Evolutionary conservation across 306 rosid genomes (phyloP).

Genomic region (cucumber (Cucumis sativus)): Cucumber_9930_V3 NC_026659.2:27004501-27005000

Average conservation of each 20-base stretch:
- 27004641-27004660: slow-evolving; percentile 60
- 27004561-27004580: slow-evolving; percentile 39
- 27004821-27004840: not conserved
- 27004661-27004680: slow-evolving; percentile 22
- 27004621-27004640: slow-evolving; percentile 28
- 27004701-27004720: slow-evolving; percentile 28
- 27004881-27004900: slow-evolving; percentile 12
- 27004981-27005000: not conserved
- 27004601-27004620: slow-evolving; percentile 19
- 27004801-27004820: slow-evolving; percentile 29
- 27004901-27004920: slow-evolving; percentile 95
- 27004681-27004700: slow-evolving; percentile 34
- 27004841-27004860: not conserved
- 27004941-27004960: slow-evolving; percentile 80
- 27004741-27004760: slow-evolving; percentile 89
- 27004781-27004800: slow-evolving; percentile 75
- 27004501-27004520: slow-evolving; percentile 81
- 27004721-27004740: slow-evolving; percentile 78
- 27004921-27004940: slow-evolving; percentile 87
- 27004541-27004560: slow-evolving; percentile 10
- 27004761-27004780: slow-evolving; percentile 84
- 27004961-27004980: slow-evolving; percentile 8
- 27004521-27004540: slow-evolving; percentile 58
- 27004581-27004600: slow-evolving; percentile 24
- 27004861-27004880: not conserved